phyloP scores from a whole-genome alignment of 108 stramenopile genomes.

The Conticribra guillardii region DNA sequence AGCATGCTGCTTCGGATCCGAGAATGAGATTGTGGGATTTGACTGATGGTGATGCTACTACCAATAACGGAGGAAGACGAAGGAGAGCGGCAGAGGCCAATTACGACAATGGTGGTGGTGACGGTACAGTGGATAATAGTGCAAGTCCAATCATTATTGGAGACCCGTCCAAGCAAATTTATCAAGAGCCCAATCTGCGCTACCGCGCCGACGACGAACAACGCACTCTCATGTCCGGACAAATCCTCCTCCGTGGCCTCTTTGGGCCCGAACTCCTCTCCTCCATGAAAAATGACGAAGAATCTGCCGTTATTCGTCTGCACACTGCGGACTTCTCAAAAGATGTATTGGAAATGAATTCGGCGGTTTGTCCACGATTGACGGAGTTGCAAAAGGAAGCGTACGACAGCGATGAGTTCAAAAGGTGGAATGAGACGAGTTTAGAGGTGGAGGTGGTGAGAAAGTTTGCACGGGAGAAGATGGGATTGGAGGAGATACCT shows the following conservation, averaged over 20 bases:
- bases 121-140: neutral
- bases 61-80: too few species aligned
- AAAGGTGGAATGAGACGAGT: slow-evolving; percentile 40
- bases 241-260: slow-evolving; percentile 77
- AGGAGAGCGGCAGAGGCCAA: slow-evolving; percentile 3
- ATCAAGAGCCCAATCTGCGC: slow-evolving; percentile 52
- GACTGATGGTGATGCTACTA: too few species aligned
- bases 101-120: neutral
- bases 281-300: slow-evolving; percentile 6
- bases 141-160: slow-evolving; percentile 4
- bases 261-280: slow-evolving; percentile 63
- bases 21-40: slow-evolving; percentile 70
- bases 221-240: slow-evolving; percentile 86
- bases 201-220: slow-evolving; percentile 90
- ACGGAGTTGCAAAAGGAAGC: slow-evolving; percentile 49
- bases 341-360: slow-evolving; percentile 77
- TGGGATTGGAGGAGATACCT: slow-evolving; percentile 32
- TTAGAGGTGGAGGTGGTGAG: slow-evolving; percentile 38
- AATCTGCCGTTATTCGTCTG: slow-evolving; percentile 55
- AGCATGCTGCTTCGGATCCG: slow-evolving; percentile 45
- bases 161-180: slow-evolving; percentile 34
- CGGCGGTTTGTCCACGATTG: slow-evolving; percentile 68
- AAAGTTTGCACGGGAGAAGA: slow-evolving; percentile 18
- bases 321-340: slow-evolving; percentile 79
- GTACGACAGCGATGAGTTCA: slow-evolving; percentile 57